Base-by-base conservation (phyloP, 108 stramenopile species). In the Phaeodactylum tricornutum region DNA sequence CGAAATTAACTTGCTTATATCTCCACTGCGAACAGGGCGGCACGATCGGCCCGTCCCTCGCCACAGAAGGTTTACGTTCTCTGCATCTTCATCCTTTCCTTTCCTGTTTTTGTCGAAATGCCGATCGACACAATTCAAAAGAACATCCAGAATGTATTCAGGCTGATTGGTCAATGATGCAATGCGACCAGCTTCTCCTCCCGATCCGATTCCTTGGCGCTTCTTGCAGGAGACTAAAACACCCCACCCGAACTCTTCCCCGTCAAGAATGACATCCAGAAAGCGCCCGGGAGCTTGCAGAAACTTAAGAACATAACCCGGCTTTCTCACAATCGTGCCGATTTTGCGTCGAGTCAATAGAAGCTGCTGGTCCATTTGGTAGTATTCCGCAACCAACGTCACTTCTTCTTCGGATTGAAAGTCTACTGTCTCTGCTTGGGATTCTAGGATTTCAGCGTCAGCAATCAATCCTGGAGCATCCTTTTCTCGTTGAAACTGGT, bases 241-340 rank as follows among this genome's bases (percentile, higher is more conserved):
- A 43, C 85, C 95, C 91, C 92, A 98, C 19, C 91, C 95, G 69
- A 57, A 98, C 43, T 74, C 66, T 42, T 84, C 77, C 16, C 71
- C 77, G 30, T 86, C 80, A 36, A 91, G 84, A 20, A 65, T 53
- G 3, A 85, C 68, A 48, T 91, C 84, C 22, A 94, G 57, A 16
- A 97, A 59, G 15, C 96, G 71, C 9, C 94, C 92, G 6, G 84
- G 26, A 20, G 60, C 57, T 59, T 94, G 73, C 14, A 99, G 69
- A 57, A 96, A 99, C 20, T 84, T 93, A n/a, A 90, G 33, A 55
- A 87, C 72, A 63, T 94, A 64, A 31, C 90, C 75, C 0, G 96
- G 94, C 33, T 85, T 64, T 42, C 79, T 81, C n/a, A 93, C 72
- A 20, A 87, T 81, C 34, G 64, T 66, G 47, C 68, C 48, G 45